Conservation (phyloP, 768 basidiomycete genomes). For the Russula brevipes region DNA sequence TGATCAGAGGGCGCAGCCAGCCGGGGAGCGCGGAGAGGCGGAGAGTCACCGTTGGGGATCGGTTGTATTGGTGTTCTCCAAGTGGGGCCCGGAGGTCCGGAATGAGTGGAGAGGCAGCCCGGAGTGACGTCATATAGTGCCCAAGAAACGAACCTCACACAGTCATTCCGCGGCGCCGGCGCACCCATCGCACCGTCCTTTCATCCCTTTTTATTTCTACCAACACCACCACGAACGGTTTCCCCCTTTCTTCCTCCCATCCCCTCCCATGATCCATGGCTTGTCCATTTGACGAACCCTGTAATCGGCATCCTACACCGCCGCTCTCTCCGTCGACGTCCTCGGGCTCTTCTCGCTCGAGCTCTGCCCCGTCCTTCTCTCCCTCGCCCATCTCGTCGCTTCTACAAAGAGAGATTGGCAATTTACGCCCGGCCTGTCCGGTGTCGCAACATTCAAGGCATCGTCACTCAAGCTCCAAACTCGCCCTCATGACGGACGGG, state of each 20-base stretch:
- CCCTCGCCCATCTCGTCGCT: constrained; percentile 8
- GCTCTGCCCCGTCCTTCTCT: constrained; percentile 15
- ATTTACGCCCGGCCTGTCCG: background rate
- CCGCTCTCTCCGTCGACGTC: constrained; percentile 23
- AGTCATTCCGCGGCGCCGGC: constrained; percentile 19
- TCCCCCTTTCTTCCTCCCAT: background rate
- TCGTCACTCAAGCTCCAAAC: background rate
- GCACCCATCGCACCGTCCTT: background rate
- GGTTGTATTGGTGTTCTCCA: background rate
- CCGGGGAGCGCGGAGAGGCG: background rate
- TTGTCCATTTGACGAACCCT: background rate
- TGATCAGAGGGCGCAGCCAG: background rate
- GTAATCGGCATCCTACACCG: constrained; percentile 14
- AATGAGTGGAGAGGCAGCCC: constrained; percentile 1
- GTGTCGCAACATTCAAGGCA: background rate
- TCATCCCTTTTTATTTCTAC: background rate
- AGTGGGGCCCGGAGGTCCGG: constrained; percentile 4
- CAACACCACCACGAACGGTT: background rate
- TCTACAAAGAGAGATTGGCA: background rate
- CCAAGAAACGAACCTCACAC: constrained; percentile 13
- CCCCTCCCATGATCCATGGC: constrained; percentile 18
- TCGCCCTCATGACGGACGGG: constrained; percentile 2
- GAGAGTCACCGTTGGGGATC: constrained; percentile 1
- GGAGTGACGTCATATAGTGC: constrained; percentile 14
- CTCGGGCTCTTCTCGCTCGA: constrained; percentile 11